Conservation (phyloP, 2,329 filamentous ascomycete species). For the Aspergillus tanneri region DNA sequence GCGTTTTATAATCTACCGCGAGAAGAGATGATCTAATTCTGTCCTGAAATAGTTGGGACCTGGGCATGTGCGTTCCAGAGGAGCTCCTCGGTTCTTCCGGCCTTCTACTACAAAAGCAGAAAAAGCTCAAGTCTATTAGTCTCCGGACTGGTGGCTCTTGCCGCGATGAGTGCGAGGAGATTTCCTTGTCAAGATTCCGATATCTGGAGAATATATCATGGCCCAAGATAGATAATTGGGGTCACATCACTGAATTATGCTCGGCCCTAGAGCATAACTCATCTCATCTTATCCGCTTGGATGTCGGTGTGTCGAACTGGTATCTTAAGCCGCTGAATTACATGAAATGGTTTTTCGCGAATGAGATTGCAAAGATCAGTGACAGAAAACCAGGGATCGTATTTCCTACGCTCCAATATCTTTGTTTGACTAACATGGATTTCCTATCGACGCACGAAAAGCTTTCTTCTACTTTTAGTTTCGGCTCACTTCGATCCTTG, state of each 20-base stretch:
- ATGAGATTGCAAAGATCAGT: background rate
- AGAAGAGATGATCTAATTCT: background rate
- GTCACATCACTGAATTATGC: background rate
- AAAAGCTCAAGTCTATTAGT: background rate
- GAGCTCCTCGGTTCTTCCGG: background rate
- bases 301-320: background rate
- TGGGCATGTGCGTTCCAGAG: background rate
- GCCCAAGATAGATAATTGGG: background rate
- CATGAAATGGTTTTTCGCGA: background rate
- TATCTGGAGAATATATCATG: background rate
- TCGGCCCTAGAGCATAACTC: background rate
- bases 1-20: background rate
- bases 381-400: background rate
- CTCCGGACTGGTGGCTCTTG: background rate
- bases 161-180: background rate
- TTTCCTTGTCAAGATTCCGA: background rate
- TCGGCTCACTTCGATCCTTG: background rate
- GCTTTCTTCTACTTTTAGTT: background rate
- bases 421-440: background rate
- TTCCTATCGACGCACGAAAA: background rate
- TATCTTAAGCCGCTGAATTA: background rate
- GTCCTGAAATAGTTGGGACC: background rate
- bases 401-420: background rate
- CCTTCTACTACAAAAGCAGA: background rate
- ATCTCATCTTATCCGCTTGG: background rate